phyloP scores from a whole-genome alignment of 139 green algal genomes.

The Auxenochlorella pyrenoidosa region DNA sequence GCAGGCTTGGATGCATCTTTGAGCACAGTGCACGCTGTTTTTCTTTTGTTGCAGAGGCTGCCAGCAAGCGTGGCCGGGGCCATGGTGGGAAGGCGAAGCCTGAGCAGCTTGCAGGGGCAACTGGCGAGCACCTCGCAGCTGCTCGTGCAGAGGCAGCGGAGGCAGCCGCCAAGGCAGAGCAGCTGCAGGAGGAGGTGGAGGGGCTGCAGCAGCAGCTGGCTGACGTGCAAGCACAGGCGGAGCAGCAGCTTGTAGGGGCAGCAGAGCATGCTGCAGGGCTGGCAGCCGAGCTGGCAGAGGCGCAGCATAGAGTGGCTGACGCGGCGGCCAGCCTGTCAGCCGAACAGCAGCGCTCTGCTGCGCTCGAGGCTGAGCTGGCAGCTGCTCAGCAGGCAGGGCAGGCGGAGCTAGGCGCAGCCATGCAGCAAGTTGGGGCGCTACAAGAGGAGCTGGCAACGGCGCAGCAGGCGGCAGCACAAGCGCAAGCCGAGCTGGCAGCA shows the following conservation, averaged over 20 bases:
- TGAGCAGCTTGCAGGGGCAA: background rate
- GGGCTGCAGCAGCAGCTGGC: background rate
- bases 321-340: background rate
- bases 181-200: conserved; percentile 14
- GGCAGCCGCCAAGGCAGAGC: background rate
- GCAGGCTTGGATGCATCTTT: no score
- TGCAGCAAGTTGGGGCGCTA: background rate
- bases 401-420: background rate
- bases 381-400: background rate
- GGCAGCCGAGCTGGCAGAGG: background rate
- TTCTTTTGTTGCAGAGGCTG: conserved; percentile 1
- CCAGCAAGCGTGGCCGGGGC: background rate
- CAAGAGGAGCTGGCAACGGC: background rate
- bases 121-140: background rate
- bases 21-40: background rate
- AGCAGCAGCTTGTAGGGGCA: background rate
- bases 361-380: conserved; percentile 8
- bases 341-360: conserved; percentile 1
- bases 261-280: background rate
- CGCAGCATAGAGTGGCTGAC: background rate
- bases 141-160: background rate
- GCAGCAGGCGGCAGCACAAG: background rate
- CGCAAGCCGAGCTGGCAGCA: conserved; percentile 2
- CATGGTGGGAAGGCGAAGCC: background rate
- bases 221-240: background rate